Evolutionary conservation across 306 rosid genomes (phyloP), one percentile per base, ranked within the genome.

Genomic region (Cucurbita moschata): DNA sequence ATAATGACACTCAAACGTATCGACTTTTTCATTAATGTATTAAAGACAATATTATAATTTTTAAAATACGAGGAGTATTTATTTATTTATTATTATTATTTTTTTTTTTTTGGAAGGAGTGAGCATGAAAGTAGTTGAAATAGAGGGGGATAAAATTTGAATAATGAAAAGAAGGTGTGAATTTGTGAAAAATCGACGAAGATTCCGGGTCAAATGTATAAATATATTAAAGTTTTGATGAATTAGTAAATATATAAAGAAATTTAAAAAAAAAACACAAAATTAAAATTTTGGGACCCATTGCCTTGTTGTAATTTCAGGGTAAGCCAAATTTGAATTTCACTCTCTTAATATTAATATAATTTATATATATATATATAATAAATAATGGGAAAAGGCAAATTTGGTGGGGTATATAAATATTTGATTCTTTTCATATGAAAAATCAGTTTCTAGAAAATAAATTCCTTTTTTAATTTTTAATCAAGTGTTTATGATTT

Each of bases 341-440:
- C 49, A 21, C 37, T n/a, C 10, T 43, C 51, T 63, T 9, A 62
- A 59, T 61, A 37, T 61, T 18, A 63, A 63, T 16, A 40, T 6
- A 62, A 11, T 49, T 40, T 6, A 38, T 61, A 35, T 63, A 18
- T 4, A 8, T 39, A 8, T 38, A 26, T 26, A 11, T 49, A 39
- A 15, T 5, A 43, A n/a, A 10, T 44, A 66, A 21, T 63, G 72
- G 72, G 72, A 66, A 59, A 66, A 43, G 72, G 54, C 44, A 66
- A 60, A 63, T 8, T 66, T 19, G 38, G 72, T 66, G 18, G 72
- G 72, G 72, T 43, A 18, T 65, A 39, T n/a, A 16, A 37, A 38
- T 18, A 39, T n/a, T 65, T 42, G 72, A 65, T 66, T 44, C 72
- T 66, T 66, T 66, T 66, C 72, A 44, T 66, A 66, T 43, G n/a